Base-by-base conservation (phyloP, 345 rosid genomes). In the Raphanus raphanistrum region DNA sequence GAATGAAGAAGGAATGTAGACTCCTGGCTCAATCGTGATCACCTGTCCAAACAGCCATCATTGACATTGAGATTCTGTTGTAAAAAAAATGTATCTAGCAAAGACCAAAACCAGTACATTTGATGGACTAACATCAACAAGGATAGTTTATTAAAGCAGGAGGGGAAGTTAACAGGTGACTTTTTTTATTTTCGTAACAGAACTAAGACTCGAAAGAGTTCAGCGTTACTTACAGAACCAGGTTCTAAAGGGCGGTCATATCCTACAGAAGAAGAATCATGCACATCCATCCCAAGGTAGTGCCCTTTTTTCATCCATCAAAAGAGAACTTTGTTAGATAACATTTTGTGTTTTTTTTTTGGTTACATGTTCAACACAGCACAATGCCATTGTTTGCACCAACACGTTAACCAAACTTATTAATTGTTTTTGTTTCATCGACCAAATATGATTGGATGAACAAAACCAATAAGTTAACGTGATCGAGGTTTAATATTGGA, bases 251-350 rank as follows among this genome's bases (percentile, higher is more conserved):
- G 86, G 68, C 90, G 86, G 66, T 91, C 91, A 45, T 86, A 91
- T 82, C 92, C 84, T 72, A 90, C 80, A 68, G 70, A 52, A 72
- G 92, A 89, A 84, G 94, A 86, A 86, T 95, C 99, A 72, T 95
- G 99, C 81, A 95, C 98, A 77, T 92, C 98, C 97, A 95, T 90
- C 76, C 99, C 99, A 8, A 94, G 89, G 84, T 89, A 94, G 82
- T 94, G 98, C 99, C 99, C 92, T 82, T 50, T 82, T 48, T 43
- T 66, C 59, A 84, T 70, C 29, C 70, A 75, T 65, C 75, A 78
- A 50, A 79, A 77, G 59, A 77, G 0, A 74, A 63, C 27, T 31
- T 26, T 62, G 60, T 73, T 68, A 76, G 72, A 52, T 75, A 71
- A 33, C 15, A 21, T 29, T 43, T 13, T 75, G 1, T 41, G 57